A percentile compares a stretch with the other conserved stretches of the same genome.
Conservation (phyloP, 2,329 filamentous ascomycete species). For the Cyphellophora attinorum region DNA sequence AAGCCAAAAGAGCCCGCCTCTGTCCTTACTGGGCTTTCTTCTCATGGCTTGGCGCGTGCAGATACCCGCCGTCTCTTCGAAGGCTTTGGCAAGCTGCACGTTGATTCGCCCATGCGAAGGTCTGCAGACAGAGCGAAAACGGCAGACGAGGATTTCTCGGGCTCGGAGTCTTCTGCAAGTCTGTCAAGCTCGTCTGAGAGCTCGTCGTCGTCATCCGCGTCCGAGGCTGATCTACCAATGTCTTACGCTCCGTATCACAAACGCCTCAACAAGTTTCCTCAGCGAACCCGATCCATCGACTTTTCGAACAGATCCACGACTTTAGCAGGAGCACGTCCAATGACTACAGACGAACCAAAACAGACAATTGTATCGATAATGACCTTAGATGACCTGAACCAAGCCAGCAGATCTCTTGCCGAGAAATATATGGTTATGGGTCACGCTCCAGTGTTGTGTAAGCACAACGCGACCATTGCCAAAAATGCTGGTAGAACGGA, state of each 20-base stretch:
- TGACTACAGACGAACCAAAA: slow-evolving; percentile 28
- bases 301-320: slow-evolving; percentile 44
- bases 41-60: slow-evolving; percentile 39
- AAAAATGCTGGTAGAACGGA: slow-evolving; percentile 60
- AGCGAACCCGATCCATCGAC: slow-evolving; percentile 42
- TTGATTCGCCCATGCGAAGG: slow-evolving; percentile 38
- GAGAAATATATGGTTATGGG: slow-evolving; percentile 76
- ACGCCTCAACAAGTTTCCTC: slow-evolving; percentile 26
- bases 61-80: slow-evolving; percentile 49
- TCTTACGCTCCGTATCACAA: slow-evolving; percentile 3
- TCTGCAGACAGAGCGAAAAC: slow-evolving; percentile 33
- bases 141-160: slow-evolving; percentile 30
- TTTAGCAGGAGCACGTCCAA: slow-evolving; percentile 43
- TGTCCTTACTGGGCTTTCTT: slow-evolving; percentile 37
- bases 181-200: slow-evolving; percentile 54
- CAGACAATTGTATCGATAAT: slow-evolving; percentile 69
- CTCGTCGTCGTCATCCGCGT: slow-evolving; percentile 35
- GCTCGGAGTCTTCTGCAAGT: slow-evolving; percentile 37
- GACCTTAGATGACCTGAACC: slow-evolving; percentile 55
- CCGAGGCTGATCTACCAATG: slow-evolving; percentile 37
- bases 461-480: slow-evolving; percentile 73
- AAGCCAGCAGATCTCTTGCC: slow-evolving; percentile 68
- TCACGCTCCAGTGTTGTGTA: slow-evolving; percentile 69
- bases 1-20: slow-evolving; percentile 41
- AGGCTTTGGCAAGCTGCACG: slow-evolving; percentile 51